Percentiles rank a stretch among this genome's conserved stretches.
Conservation (phyloP, 1,284 basidiomycete genomes). For the Mycena citricolor region DNA sequence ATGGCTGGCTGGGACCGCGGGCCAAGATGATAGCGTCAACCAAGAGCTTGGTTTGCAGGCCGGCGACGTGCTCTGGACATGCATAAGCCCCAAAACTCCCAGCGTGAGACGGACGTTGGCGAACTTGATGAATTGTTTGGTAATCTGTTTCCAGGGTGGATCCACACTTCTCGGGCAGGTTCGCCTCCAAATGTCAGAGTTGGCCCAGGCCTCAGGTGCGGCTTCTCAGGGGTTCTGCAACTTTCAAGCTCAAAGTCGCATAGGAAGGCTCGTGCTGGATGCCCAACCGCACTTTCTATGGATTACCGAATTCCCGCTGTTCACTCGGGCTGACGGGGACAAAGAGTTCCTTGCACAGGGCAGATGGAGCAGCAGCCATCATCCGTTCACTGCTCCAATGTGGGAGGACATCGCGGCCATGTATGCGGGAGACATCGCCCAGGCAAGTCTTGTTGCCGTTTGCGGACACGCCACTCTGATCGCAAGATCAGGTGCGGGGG, state of each 20-base stretch:
- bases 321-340: conserved; percentile 85
- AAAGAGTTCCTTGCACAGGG: conserved; percentile 84
- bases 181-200: conserved; percentile 66
- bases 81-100: conserved; percentile 38
- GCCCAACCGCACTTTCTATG: conserved; percentile 82
- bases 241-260: conserved; percentile 3
- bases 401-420: conserved; percentile 79
- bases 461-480: conserved; percentile 10
- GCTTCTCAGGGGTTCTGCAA: conserved; percentile 20
- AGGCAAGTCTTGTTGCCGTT: conserved; percentile 46
- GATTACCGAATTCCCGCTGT: conserved; percentile 95
- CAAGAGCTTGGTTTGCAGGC: conserved; percentile 35
- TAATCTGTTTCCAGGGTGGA: conserved; percentile 60
- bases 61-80: conserved; percentile 48
- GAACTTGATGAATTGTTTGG: conserved; percentile 21
- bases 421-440: conserved; percentile 63
- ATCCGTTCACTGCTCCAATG: conserved; percentile 97
- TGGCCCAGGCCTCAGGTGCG: conserved; percentile 63
- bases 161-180: conserved; percentile 80
- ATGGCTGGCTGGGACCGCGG: conserved; percentile 41
- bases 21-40: conserved; percentile 29
- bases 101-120: conserved; percentile 36
- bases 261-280: conserved; percentile 57
- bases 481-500: conserved; percentile 67
- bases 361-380: conserved; percentile 89